phyloP scores from a whole-genome alignment of 2,329 filamentous ascomycete genomes.

The Sporothrix inflata region DNA sequence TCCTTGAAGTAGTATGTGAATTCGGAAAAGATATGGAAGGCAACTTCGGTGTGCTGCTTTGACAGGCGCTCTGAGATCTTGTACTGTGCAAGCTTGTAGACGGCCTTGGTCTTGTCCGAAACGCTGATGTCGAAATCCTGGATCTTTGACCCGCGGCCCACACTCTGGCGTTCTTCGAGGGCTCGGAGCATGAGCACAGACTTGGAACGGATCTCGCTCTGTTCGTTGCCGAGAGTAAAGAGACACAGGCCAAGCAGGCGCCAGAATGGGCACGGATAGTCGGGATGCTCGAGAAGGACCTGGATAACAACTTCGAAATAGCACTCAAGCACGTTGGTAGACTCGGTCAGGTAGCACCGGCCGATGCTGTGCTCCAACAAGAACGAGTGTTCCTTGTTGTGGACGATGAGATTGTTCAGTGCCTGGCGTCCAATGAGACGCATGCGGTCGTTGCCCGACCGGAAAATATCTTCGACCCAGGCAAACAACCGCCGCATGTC shows the following conservation, averaged over 20 bases:
- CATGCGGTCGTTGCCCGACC: constrained; percentile 85
- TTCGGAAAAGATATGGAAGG: constrained; percentile 94
- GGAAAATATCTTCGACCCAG: constrained; percentile 96
- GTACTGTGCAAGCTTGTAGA: constrained; percentile 97
- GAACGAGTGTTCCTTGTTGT: constrained; percentile 86
- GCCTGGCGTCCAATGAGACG: constrained; percentile 88
- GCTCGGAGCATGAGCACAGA: constrained; percentile 79
- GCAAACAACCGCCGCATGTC: constrained; percentile 89
- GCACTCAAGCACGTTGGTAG: constrained; percentile 83
- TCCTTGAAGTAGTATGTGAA: constrained; percentile 93
- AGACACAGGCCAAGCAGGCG: constrained; percentile 85
- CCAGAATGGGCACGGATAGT: constrained; percentile 87
- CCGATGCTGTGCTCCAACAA: constrained; percentile 88
- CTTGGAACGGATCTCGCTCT: constrained; percentile 85
- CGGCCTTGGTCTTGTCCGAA: constrained; percentile 95
- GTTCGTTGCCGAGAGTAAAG: constrained; percentile 90
- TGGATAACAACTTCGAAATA: constrained; percentile 93
- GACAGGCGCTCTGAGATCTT: constrained; percentile 91
- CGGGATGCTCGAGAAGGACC: constrained; percentile 79
- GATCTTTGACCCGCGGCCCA: constrained; percentile 76
- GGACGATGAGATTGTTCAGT: constrained; percentile 83
- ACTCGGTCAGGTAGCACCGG: constrained; percentile 83
- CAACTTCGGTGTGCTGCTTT: constrained; percentile 83
- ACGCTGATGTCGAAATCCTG: constrained; percentile 98
- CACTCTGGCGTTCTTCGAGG: constrained; percentile 77